Evolutionary conservation across 2,329 filamentous ascomycete species (phyloP).

Genomic region (Claviceps capensis): DNA sequence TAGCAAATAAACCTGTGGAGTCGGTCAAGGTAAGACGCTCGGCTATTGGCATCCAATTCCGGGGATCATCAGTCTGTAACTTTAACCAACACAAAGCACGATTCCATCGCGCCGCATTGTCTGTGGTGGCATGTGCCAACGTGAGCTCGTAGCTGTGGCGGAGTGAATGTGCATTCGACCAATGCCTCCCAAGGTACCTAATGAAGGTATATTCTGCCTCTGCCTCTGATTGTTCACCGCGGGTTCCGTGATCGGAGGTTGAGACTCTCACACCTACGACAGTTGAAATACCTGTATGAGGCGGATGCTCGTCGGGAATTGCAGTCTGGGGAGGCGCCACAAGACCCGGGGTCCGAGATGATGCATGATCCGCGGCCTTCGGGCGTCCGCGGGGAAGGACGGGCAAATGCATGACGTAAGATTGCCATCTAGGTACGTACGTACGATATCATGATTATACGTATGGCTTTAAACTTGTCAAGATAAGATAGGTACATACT

Average conservation of each 20-base stretch:
- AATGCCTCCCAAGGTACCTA: too few species aligned
- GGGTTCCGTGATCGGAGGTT: background rate
- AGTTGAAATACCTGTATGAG: background rate
- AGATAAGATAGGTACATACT: too few species aligned
- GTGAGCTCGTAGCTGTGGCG: background rate
- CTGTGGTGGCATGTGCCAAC: background rate
- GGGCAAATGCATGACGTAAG: background rate
- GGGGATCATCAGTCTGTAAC: background rate
- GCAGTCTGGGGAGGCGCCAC: background rate
- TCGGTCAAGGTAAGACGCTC: too few species aligned
- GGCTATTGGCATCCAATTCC: background rate
- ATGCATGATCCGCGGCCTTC: conserved; percentile 3
- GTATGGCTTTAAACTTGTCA: too few species aligned
- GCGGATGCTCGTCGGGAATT: background rate
- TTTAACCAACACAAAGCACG: background rate
- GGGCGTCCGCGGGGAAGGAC: conserved; percentile 2
- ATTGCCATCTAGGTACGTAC: background rate
- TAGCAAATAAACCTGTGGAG: too few species aligned
- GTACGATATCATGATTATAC: too few species aligned
- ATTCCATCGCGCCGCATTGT: background rate
- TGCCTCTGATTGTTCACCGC: background rate
- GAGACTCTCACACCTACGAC: too few species aligned
- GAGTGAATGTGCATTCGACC: too few species aligned
- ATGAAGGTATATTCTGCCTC: background rate
- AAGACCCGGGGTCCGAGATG: conserved; percentile 1